phyloP scores from a whole-genome alignment of 352 stramenopile species.

The Phytophthora sojae region DNA sequence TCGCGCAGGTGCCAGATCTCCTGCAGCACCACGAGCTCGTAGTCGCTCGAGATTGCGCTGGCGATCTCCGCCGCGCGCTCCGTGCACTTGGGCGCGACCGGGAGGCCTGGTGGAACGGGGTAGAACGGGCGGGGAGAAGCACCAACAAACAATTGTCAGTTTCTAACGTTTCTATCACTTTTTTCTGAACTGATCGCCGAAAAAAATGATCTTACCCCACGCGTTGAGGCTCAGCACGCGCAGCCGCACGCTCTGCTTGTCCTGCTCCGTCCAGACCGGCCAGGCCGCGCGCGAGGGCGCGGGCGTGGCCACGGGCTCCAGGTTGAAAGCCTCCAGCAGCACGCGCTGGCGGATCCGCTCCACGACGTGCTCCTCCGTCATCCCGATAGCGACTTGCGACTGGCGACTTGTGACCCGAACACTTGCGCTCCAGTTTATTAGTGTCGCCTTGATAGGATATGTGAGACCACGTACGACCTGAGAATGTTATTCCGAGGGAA shows the following conservation, averaged over 20 bases:
- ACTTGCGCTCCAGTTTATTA: neutral
- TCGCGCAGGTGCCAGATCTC: slow-evolving; percentile 87
- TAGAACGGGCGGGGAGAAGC: slow-evolving; percentile 1
- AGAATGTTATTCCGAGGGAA: slow-evolving; percentile 2
- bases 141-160: neutral
- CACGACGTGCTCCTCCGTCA: slow-evolving; percentile 35
- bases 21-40: slow-evolving; percentile 84
- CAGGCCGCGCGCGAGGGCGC: slow-evolving; percentile 44
- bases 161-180: slow-evolving; percentile 23
- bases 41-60: slow-evolving; percentile 67
- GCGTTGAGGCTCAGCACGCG: slow-evolving; percentile 81
- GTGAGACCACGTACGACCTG: neutral
- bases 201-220: slow-evolving; percentile 55
- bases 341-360: slow-evolving; percentile 61
- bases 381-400: slow-evolving; percentile 2
- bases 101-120: slow-evolving; percentile 48
- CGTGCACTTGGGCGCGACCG: slow-evolving; percentile 70
- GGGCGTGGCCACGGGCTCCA: slow-evolving; percentile 60
- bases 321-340: slow-evolving; percentile 62
- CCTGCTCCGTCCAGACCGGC: slow-evolving; percentile 35
- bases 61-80: slow-evolving; percentile 75
- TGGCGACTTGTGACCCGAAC: slow-evolving; percentile 4
- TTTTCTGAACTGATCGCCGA: neutral
- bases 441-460: neutral
- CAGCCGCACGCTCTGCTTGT: slow-evolving; percentile 42